These are phyloP conservation scores for Hygrocybe coccinea DNA, from an alignment of 768 basidiomycete genomes.

Conservation along the genomic window DNA sequence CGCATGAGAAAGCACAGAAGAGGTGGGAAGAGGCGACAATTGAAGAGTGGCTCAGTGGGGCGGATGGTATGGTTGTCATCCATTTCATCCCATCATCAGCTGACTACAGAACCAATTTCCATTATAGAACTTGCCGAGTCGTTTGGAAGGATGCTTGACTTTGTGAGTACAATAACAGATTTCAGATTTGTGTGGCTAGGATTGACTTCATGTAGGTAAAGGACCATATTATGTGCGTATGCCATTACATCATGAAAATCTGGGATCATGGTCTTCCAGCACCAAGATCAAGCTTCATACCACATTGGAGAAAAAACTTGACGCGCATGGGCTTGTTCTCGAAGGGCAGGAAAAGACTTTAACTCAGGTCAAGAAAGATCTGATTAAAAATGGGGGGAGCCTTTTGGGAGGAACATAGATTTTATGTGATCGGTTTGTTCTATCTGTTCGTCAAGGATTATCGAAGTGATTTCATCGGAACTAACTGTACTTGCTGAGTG, in stretches of 20 bases:
- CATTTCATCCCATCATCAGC: background rate
- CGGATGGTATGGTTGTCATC: conserved; percentile 36
- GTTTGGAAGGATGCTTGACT: conserved; percentile 45
- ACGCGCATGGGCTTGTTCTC: conserved; percentile 37
- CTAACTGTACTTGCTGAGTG: no score
- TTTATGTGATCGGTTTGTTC: no score
- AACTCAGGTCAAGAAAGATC: conserved; percentile 30
- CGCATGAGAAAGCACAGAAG: conserved; percentile 40
- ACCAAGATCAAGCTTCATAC: conserved; percentile 45
- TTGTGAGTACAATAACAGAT: conserved; percentile 33
- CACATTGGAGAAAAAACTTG: conserved; percentile 38
- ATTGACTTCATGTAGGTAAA: conserved; percentile 35
- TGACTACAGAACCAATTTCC: background rate
- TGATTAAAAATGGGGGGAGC: conserved; percentile 24
- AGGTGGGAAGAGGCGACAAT: conserved; percentile 48
- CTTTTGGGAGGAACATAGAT: no score
- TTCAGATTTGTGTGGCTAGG: conserved; percentile 1
- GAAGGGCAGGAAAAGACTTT: conserved; percentile 39
- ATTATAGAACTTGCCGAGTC: conserved; percentile 38
- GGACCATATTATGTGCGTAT: conserved; percentile 44
- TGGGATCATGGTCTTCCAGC: background rate
- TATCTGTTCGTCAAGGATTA: no score
- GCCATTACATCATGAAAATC: background rate
- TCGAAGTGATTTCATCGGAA: no score
- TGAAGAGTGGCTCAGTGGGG: conserved; percentile 54